phyloP scores from a whole-genome alignment of 768 basidiomycete species.

The Cystofilobasidium macerans region DNA sequence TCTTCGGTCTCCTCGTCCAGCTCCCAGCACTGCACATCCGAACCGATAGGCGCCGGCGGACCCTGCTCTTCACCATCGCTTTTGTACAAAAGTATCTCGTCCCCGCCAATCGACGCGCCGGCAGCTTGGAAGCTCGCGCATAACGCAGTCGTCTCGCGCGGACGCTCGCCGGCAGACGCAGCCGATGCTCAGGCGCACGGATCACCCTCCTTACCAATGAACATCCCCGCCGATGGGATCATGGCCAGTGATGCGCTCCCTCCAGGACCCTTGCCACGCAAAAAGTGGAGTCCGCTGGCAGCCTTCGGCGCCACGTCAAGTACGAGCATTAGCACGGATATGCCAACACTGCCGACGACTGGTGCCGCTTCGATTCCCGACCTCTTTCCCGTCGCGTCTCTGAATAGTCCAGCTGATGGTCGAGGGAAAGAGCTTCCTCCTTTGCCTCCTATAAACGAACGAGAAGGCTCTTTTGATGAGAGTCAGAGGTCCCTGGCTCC shows the following conservation, averaged over 20 bases:
- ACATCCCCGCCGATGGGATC: background rate
- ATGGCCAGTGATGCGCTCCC: background rate
- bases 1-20: background rate
- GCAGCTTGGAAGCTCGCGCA: constrained; percentile 1
- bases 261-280: background rate
- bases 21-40: background rate
- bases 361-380: background rate
- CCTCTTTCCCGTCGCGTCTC: too few species aligned
- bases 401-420: too few species aligned
- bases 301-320: constrained; percentile 4
- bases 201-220: background rate
- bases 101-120: background rate
- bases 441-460: too few species aligned
- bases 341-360: background rate
- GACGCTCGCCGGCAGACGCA: background rate
- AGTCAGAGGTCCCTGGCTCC: too few species aligned
- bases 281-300: constrained; percentile 11
- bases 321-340: too few species aligned
- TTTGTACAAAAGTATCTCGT: background rate
- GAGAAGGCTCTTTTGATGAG: too few species aligned
- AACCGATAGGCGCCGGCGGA: background rate
- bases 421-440: too few species aligned
- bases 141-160: background rate
- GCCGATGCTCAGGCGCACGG: background rate
- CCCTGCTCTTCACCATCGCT: background rate